Evolutionary conservation across 441 rosid genomes (phyloP).

Genomic region (Gossypium davidsonii): DNA sequence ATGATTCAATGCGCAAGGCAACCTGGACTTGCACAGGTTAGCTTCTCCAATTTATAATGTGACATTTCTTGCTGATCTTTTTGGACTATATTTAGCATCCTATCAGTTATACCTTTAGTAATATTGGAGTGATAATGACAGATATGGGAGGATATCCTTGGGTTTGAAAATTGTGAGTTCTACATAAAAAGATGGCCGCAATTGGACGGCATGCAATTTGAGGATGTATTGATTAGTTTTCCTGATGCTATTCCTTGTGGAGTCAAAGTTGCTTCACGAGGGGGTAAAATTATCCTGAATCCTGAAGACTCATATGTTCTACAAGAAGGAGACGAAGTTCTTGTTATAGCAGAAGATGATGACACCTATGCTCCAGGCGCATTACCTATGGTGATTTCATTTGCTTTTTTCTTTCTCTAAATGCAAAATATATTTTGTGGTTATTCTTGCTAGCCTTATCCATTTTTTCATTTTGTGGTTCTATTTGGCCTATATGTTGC

Average conservation of each 20-base stretch:
- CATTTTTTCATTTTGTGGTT: not conserved
- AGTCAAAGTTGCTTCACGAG: conserved; percentile 61
- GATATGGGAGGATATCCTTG: conserved; percentile 84
- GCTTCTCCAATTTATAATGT: conserved; percentile 14
- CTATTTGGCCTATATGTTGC: conserved; percentile 4
- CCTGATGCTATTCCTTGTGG: conserved; percentile 83
- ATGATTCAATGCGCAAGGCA: conserved; percentile 84
- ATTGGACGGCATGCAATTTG: conserved; percentile 57
- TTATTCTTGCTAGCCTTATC: conserved; percentile 5
- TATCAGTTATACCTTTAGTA: conserved; percentile 11
- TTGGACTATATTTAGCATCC: conserved; percentile 4
- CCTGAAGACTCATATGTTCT: conserved; percentile 60
- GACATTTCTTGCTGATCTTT: conserved; percentile 9
- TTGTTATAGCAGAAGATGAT: conserved; percentile 80
- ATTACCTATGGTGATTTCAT: conserved; percentile 62
- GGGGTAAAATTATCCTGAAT: conserved; percentile 65
- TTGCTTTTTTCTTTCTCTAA: conserved; percentile 18
- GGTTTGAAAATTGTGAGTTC: conserved; percentile 73
- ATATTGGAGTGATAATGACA: conserved; percentile 25
- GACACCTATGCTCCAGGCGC: conserved; percentile 57
- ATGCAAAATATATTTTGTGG: conserved; percentile 11
- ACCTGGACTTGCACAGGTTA: conserved; percentile 74
- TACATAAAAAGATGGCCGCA: conserved; percentile 67
- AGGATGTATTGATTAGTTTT: conserved; percentile 65
- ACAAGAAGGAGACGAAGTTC: conserved; percentile 73